phyloP scores from a whole-genome alignment of 139 green algal genomes.

The Micractinium sp. region DNA sequence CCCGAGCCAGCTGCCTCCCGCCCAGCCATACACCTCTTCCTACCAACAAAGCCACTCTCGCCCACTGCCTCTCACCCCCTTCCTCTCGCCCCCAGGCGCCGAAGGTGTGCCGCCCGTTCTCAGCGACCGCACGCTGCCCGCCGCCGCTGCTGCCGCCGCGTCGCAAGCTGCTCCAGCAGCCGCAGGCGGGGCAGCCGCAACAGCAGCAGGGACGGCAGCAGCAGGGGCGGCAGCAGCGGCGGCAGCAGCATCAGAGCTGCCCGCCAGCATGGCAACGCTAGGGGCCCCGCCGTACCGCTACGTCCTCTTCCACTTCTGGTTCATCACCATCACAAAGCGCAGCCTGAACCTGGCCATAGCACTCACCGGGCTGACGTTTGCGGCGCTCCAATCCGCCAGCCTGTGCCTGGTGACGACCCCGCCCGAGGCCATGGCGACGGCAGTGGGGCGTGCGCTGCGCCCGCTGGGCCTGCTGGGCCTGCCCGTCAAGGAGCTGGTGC shows the following conservation, averaged over 20 bases:
- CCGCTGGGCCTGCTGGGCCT: conserved; percentile 43
- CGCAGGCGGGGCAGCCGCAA: background rate
- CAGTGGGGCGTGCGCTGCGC: conserved; percentile 31
- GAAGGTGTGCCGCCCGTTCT: conserved; percentile 38
- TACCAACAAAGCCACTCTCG: background rate
- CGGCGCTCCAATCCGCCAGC: conserved; percentile 46
- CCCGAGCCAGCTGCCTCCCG: background rate
- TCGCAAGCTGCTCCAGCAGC: background rate
- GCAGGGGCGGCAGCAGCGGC: background rate
- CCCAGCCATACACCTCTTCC: no score
- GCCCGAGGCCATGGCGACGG: conserved; percentile 44
- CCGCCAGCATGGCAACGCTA: conserved; percentile 16
- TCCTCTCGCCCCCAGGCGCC: background rate
- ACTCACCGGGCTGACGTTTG: conserved; percentile 32
- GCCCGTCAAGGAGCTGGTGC: conserved; percentile 36
- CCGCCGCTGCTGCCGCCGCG: background rate
- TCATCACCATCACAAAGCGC: conserved; percentile 44
- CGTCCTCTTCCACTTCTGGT: conserved; percentile 41
- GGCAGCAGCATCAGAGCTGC: background rate
- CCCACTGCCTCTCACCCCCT: background rate
- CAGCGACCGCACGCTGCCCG: conserved; percentile 4
- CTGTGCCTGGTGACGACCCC: conserved; percentile 52
- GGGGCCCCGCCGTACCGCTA: conserved; percentile 31
- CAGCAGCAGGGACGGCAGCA: background rate
- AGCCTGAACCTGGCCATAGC: conserved; percentile 42